Base-by-base conservation (phyloP, 2,329 filamentous ascomycete species). In the Colletotrichum lentis region DNA sequence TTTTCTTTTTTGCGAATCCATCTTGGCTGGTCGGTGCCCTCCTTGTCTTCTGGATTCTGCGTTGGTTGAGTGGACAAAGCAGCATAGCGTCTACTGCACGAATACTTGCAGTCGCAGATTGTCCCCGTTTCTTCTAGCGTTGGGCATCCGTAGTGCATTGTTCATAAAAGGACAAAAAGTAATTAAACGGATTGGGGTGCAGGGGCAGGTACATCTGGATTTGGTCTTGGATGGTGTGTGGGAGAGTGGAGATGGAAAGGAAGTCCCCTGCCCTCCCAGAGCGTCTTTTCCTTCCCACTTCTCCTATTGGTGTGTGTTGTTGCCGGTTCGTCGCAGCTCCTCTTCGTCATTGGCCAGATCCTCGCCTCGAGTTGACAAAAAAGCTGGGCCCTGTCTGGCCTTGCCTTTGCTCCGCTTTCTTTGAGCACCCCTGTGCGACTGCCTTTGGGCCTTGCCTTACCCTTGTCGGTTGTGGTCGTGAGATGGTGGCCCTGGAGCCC, bases 371-470 rank as follows among this genome's bases (percentile, higher is more conserved):
- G 41, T 56, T 66, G 66, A 55, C 47, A 60, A 47, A 61, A n/a
- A 39, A 61, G 55, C 64, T 57, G 58, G 55, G 27, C 55, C 43
- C 16, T 27, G 56, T 20, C 54, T 64, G 55, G 59, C 64, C 64
- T 31, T 56, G 64, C 47, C 18, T 20, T 24, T 41, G 54, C 49
- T 31, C 66, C 66, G 66, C 71, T 67, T 63, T 60, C 65, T 69
- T 49, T 54, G 49, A 43, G 24, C 62, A 53, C 66, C 55, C 62
- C 62, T 65, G 50, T 31, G 22, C 20, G 27, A 47, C 57, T 55
- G 57, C 47, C 50, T 52, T 22, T 54, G n/a, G 27, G 27, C 27
- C 27, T 31, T 49, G 55, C 56, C 22, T n/a, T 57, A 55, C 63
- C 71, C 57, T 66, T 66, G 59, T 54, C 54, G 59, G 47, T 43